These are phyloP conservation scores for Chlorella vulgaris DNA, from an alignment of 139 green algal genomes.

Conservation along the genomic window DNA sequence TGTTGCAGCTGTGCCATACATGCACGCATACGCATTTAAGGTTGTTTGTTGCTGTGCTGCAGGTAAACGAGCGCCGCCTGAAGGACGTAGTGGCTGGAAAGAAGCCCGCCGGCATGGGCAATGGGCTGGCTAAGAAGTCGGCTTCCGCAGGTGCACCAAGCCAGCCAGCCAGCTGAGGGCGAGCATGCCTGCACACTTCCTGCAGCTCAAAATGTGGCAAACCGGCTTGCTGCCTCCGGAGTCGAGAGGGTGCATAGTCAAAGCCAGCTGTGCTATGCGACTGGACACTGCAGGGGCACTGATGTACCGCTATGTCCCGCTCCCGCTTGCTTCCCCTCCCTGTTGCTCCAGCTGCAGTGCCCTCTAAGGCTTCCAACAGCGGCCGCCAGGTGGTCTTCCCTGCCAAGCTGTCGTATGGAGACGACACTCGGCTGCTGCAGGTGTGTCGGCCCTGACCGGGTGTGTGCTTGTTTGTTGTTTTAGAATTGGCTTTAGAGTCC, in stretches of 20 bases:
- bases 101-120: constrained; percentile 36
- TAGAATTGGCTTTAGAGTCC: not conserved
- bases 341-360: constrained; percentile 4
- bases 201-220: not conserved
- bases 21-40: too few relatives aligned
- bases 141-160: too few relatives aligned
- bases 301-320: not conserved
- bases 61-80: constrained; percentile 75
- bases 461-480: not conserved
- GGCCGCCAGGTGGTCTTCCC: constrained; percentile 41
- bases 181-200: not conserved
- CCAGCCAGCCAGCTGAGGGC: too few relatives aligned
- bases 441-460: not conserved
- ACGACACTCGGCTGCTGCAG: constrained; percentile 73
- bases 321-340: not conserved
- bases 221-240: too few relatives aligned
- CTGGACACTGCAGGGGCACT: not conserved
- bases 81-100: constrained; percentile 67
- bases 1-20: too few relatives aligned
- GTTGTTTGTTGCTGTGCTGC: not conserved
- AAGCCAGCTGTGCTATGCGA: too few relatives aligned
- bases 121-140: constrained; percentile 40
- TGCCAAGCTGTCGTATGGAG: constrained; percentile 70
- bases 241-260: too few relatives aligned
- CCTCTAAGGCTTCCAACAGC: constrained; percentile 18